A percentile compares a stretch with the other conserved stretches of the same genome.
Conservation (phyloP, 345 rosid genomes). For the Acer negundo region DNA sequence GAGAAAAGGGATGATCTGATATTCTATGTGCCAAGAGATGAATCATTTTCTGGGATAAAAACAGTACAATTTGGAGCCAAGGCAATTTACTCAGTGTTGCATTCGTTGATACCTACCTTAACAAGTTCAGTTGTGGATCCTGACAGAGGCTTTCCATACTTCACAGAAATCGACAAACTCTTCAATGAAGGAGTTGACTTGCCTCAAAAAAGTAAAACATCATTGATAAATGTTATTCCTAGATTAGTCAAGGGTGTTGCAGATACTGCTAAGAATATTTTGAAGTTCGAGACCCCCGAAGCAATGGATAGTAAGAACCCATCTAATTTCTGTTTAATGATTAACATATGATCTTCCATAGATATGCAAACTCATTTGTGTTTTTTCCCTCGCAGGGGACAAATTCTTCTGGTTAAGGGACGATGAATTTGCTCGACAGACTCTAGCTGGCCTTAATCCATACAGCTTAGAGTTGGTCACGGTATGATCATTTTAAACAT, state of each 20-base stretch:
- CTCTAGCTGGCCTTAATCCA: conserved; percentile 79
- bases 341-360: too few species aligned
- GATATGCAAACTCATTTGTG: too few species aligned
- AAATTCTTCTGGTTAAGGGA: neutral
- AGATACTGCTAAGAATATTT: conserved; percentile 35
- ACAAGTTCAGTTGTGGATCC: conserved; percentile 43
- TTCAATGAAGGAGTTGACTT: conserved; percentile 56
- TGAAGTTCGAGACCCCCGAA: conserved; percentile 59
- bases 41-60: conserved; percentile 61
- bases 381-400: neutral
- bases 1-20: conserved; percentile 40
- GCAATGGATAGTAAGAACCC: conserved; percentile 42
- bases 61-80: conserved; percentile 54
- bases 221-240: conserved; percentile 35
- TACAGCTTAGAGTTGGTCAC: conserved; percentile 46
- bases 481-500: conserved; percentile 30
- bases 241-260: conserved; percentile 46
- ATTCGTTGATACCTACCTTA: conserved; percentile 55
- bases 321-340: too few species aligned
- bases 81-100: conserved; percentile 55
- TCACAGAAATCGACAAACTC: conserved; percentile 62
- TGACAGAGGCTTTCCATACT: conserved; percentile 55
- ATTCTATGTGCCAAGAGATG: conserved; percentile 80
- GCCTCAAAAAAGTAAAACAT: conserved; percentile 17
- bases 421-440: conserved; percentile 65